Base-by-base conservation (phyloP, 2,329 filamentous ascomycete genomes). In the Colletotrichum godetiae region DNA sequence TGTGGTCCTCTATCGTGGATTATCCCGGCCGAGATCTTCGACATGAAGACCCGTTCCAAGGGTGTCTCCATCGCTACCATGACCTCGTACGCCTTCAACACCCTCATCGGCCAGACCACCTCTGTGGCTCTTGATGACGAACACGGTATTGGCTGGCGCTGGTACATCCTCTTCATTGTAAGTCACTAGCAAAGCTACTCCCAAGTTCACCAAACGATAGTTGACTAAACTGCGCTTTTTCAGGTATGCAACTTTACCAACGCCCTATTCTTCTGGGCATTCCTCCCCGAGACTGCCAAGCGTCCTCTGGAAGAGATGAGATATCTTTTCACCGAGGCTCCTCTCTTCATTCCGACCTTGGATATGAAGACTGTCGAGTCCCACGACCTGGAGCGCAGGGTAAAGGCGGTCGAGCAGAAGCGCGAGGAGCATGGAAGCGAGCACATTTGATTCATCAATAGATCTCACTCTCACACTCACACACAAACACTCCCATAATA, bases 1-100 rank as follows among this genome's bases (percentile, higher is more conserved):
- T 93, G 92, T 72, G 93, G 93, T 27, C 92, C 93, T 0, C 82
- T 95, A 1, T 82, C 81, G 0, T 88, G 82, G 88, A 88, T 89
- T 76, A 90, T 92, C 73, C 90, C 89, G 0, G 91, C 92, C 62
- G 92, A 94, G 79, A 92, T 94, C 53, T 95, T 95, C 82, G 93
- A 95, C 81, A 95, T 92, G 2, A 89, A 91, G 74, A 95, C 93
- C 0, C 88, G 93, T 52, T 87, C 90, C 66, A 94, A 94, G 84
- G 93, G 92, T 77, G 93, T 95, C 1, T 92, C 91, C 1, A 90
- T 95, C 74, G 92, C 92, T 0, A 93, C 91, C 5, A 94, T 94
- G 92, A 87, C 85, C 0, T 91, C 88, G 12, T 95, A 93, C 80
- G 92, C 92, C 2, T 94, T 93, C 84, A 94, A 94, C 83, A 94